Base-by-base conservation (phyloP, 2,329 filamentous ascomycete species). In the Ophiostoma perfectum region DNA sequence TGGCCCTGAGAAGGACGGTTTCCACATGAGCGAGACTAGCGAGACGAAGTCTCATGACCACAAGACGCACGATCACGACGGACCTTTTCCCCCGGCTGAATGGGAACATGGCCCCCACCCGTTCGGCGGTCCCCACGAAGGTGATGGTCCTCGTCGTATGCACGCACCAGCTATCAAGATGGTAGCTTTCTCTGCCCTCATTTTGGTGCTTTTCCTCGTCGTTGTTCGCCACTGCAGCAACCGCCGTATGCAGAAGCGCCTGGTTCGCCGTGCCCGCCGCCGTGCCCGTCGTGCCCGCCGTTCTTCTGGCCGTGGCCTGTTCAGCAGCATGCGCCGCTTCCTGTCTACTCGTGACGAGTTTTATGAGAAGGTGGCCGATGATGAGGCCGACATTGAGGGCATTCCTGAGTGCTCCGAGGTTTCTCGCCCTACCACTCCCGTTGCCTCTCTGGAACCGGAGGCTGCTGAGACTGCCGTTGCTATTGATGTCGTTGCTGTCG, bases 321-420 rank as follows among this genome's bases (percentile, higher is more conserved):
- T 80, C 52, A 70, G 73, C 58, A 64, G 44, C 18, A 27, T 69
- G 11, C 70, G 73, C n/a, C 63, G 68, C 38, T 52, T 74, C 41
- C 65, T 70, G 16, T 68, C 60, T 7, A 14, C 38, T 6, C 60
- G 7, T 8, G 60, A 63, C 6, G 60, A 63, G 5, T 11, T 63
- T n/a, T 63, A 63, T 16, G 60, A 63, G 39, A 63, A 63, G 60
- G 18, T 68, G 18, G 58, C 68, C 58, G 70, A 75, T 18, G 52
- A 70, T 64, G 73, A 74, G 27, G 75, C 76, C 27, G 76, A 78
- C 16, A 63, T 63, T 68, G 79, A 81, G 72, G 80, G 60, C 9
- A 16, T 14, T 75, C 66, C 44, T 39, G 42, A 64, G 42, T 47
- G 63, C 45, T 14, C 60, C 11, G 60, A 41, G 39, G 18, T 42